Conservation (phyloP, 2,329 filamentous ascomycete genomes). For the Ophiostoma quercus region DNA sequence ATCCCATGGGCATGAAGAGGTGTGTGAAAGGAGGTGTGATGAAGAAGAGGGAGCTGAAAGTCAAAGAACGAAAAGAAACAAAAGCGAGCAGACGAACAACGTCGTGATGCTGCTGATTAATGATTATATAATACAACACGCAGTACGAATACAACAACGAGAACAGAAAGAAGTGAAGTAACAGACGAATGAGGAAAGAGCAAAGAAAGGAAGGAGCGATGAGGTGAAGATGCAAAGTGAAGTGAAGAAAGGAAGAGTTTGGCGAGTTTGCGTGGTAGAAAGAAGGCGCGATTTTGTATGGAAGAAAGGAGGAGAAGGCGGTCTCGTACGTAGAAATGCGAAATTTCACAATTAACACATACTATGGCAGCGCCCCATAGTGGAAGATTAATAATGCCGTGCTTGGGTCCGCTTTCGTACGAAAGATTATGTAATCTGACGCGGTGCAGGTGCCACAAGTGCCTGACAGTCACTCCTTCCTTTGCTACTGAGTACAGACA, state of each 20-base stretch:
- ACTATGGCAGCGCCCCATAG: constrained; percentile 7
- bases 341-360: background rate
- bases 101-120: constrained; percentile 15
- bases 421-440: background rate
- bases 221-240: constrained; percentile 6
- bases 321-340: background rate
- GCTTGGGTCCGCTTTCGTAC: background rate
- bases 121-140: constrained; percentile 2
- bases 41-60: background rate
- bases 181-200: constrained; percentile 13
- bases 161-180: background rate
- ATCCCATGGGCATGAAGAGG: constrained; percentile 34
- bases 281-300: constrained; percentile 5
- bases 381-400: constrained; percentile 14
- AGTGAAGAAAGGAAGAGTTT: background rate
- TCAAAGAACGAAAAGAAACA: constrained; percentile 20
- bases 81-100: constrained; percentile 16
- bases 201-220: constrained; percentile 10
- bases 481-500: background rate
- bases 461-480: background rate
- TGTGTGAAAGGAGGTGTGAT: background rate
- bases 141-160: background rate
- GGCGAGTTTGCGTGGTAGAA: background rate
- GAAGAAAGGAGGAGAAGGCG: constrained; percentile 15
- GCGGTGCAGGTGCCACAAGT: background rate